Evolutionary conservation across 2,329 filamentous ascomycete genomes (phyloP).

Genomic region (Gremmenia infestans): DNA sequence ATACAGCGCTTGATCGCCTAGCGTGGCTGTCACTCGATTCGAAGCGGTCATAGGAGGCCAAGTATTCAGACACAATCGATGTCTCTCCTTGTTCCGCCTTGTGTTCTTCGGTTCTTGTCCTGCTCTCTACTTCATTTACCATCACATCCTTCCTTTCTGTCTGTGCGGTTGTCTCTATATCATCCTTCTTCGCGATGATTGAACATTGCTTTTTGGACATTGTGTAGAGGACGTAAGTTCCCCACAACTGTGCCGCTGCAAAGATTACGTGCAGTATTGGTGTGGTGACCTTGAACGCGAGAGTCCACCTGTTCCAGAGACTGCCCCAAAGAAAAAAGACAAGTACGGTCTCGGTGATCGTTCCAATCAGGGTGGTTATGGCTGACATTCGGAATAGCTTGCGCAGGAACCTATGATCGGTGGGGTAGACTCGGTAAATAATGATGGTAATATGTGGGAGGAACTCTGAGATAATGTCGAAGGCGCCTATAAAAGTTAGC

Average conservation of each 20-base stretch:
- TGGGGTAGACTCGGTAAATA: conserved; percentile 38
- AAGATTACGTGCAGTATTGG: conserved; percentile 40
- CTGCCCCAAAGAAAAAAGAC: conserved; percentile 41
- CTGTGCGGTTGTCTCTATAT: not conserved
- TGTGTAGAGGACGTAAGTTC: conserved; percentile 36
- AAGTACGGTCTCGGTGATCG: conserved; percentile 37
- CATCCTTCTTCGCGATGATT: conserved; percentile 1
- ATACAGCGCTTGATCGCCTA: no score
- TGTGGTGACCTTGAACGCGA: conserved; percentile 40
- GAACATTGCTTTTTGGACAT: conserved; percentile 33
- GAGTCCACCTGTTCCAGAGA: conserved; percentile 38
- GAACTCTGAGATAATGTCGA: conserved; percentile 42
- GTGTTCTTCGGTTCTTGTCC: not conserved
- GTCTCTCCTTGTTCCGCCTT: not conserved
- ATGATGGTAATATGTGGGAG: conserved; percentile 43
- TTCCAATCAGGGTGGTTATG: conserved; percentile 36
- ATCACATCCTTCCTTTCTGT: not conserved
- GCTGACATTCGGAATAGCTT: conserved; percentile 35
- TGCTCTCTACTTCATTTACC: not conserved
- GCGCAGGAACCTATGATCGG: conserved; percentile 35
- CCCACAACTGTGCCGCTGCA: conserved; percentile 39
- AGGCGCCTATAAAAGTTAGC: conserved; percentile 34
- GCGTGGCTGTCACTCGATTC: no score
- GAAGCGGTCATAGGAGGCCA: no score
- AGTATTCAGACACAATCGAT: no score